Conservation (phyloP, 441 rosid genomes). For the Pelargonium fulgidum region DNA sequence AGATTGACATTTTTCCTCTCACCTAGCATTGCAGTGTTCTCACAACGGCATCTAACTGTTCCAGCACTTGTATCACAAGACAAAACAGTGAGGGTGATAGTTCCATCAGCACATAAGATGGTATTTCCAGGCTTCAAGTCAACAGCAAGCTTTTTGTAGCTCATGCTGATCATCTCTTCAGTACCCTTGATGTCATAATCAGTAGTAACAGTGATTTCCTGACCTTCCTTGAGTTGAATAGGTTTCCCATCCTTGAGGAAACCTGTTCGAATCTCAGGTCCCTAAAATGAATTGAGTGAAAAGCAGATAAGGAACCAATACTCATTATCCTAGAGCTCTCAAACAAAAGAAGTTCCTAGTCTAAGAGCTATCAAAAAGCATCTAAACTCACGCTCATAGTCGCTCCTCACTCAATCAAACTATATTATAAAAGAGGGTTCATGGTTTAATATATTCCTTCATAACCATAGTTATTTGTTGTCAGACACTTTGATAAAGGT, state of each 20-base stretch:
- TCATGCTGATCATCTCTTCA: constrained; percentile 66
- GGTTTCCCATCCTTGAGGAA: constrained; percentile 82
- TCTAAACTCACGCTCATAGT: no score
- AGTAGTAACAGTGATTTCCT: constrained; percentile 72
- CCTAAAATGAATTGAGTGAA: constrained; percentile 32
- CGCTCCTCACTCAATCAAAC: no score
- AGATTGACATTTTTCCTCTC: constrained; percentile 95
- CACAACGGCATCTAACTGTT: constrained; percentile 70
- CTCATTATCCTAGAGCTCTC: no score
- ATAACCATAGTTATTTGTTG: no score
- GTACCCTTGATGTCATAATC: constrained; percentile 78
- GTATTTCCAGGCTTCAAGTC: constrained; percentile 82
- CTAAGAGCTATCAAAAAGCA: no score
- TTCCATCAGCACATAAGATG: constrained; percentile 88
- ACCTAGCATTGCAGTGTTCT: constrained; percentile 81
- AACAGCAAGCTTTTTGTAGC: constrained; percentile 72
- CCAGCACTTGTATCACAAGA: constrained; percentile 63
- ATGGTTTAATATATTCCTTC: no score
- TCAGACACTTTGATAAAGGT: not conserved
- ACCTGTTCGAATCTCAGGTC: constrained; percentile 97
- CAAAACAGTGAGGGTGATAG: constrained; percentile 70
- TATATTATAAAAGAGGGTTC: no score
- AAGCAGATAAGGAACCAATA: not conserved
- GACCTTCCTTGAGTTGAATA: constrained; percentile 64
- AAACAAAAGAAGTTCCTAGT: no score